Evolutionary conservation across 164 flowering plant genomes (phyloP), one percentile per base, ranked within the genome.

Genomic region (Vitis vinifera): DNA sequence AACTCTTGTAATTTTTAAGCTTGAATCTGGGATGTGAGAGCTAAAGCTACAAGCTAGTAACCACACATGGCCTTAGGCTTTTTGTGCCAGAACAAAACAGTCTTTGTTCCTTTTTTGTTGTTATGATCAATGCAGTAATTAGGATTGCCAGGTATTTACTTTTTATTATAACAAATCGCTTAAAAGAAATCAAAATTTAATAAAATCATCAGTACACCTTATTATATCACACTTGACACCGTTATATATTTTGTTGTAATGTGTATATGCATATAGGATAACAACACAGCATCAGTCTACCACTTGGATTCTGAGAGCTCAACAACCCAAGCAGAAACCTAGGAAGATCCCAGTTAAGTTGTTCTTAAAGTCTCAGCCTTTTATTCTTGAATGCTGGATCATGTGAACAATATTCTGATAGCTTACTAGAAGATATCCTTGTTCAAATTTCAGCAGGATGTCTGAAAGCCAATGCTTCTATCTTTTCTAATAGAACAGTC

Each of bases 251-350:
- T 37, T 8, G 13, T 52, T 60, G 60, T 19, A 23, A 48, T 64
- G 3, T 55, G 9, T 1, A 16, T 58, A 9, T 58, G n/a, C 6
- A 58, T 58, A 48, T 68, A 79, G 86, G 75, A 58, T 51, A 60
- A 67, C 50, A 57, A 71, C 66, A n/a, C 55, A 29, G n/a, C 15
- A 5, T 29, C 48, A 49, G 56, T 55, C 3, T 49, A 65, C 14
- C 79, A 61, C 31, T 57, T 71, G n/a, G 86, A 77, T 61, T 82
- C 85, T n/a, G 83, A 78, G 67, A 58, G 80, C 72, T 83, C 87
- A 63, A 86, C 85, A 47, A 80, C 86, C 30, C 78, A 69, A 58
- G 82, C 73, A 58, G 74, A 79, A 68, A 55, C 63, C 31, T 70
- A 65, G n/a, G 65, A 80, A 63, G 50, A 59, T 66, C 68, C 77